A percentile compares a stretch with the other conserved stretches of the same genome.
Evolutionary conservation across 495 filamentous ascomycete species (phyloP).

Genomic region (Penicillium malachiteum): DNA sequence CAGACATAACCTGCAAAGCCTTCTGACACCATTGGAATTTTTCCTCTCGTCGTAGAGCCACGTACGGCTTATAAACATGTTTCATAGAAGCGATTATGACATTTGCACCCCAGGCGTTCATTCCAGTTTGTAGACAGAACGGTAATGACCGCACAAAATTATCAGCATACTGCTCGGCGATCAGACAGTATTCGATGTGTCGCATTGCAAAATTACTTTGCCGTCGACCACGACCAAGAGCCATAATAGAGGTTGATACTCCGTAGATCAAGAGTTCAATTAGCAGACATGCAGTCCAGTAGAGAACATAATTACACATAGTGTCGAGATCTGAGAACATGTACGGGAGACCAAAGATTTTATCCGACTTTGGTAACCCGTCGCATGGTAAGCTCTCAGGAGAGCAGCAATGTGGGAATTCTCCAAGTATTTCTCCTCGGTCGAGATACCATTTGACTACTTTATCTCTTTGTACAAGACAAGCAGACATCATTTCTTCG

Average conservation of each 20-base stretch:
- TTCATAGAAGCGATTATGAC: not conserved
- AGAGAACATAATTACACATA: not conserved
- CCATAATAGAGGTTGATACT: not conserved
- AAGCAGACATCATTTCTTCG: not conserved
- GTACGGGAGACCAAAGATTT: not conserved
- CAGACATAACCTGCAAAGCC: not conserved
- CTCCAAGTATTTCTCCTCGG: not conserved
- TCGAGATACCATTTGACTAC: not conserved
- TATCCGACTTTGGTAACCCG: not conserved
- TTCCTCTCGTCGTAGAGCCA: not conserved
- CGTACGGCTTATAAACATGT: not conserved
- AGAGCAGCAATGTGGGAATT: not conserved
- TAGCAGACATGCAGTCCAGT: not conserved
- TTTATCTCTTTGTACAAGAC: not conserved
- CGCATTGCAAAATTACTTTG: not conserved
- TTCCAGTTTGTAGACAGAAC: not conserved
- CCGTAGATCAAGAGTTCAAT: not conserved
- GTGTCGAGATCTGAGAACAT: not conserved
- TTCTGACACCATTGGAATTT: not conserved
- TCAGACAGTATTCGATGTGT: not conserved
- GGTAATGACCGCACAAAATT: not conserved
- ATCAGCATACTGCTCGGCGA: not conserved
- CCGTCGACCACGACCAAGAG: not conserved
- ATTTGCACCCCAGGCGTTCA: not conserved
- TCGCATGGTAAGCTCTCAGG: not conserved